Percentiles rank a stretch among this genome's conserved stretches.
phyloP scores from a whole-genome alignment of 768 basidiomycete species.

The Zangia roseola region DNA sequence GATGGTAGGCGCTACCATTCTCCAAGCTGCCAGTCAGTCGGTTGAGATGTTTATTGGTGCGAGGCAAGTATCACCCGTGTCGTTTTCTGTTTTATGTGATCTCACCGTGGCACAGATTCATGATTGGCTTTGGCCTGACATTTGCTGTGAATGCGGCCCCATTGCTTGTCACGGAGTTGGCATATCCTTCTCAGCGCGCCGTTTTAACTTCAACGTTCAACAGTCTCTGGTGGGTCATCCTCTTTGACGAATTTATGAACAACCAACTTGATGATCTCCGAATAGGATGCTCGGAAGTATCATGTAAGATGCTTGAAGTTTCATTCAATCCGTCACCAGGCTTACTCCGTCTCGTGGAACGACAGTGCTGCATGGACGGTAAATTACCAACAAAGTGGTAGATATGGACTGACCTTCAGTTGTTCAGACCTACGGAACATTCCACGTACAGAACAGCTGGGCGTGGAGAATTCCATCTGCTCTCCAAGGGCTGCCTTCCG shows the following conservation, averaged over 20 bases:
- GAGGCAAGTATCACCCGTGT: not conserved
- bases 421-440: slow-evolving; percentile 17
- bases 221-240: slow-evolving; percentile 37
- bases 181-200: slow-evolving; percentile 49
- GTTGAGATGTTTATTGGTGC: slow-evolving; percentile 43
- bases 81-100: too few relatives aligned
- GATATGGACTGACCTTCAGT: too few relatives aligned
- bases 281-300: slow-evolving; percentile 35
- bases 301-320: slow-evolving; percentile 22
- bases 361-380: slow-evolving; percentile 63
- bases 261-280: not conserved
- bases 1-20: slow-evolving; percentile 37
- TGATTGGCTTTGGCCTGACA: slow-evolving; percentile 44
- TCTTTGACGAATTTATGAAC: too few relatives aligned
- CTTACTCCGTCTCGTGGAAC: too few relatives aligned
- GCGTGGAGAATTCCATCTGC: slow-evolving; percentile 21
- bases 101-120: slow-evolving; percentile 18
- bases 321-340: too few relatives aligned
- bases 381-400: not conserved
- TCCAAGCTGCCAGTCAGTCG: slow-evolving; percentile 39
- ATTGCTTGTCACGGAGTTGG: slow-evolving; percentile 50
- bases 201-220: slow-evolving; percentile 45
- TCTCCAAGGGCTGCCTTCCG: slow-evolving; percentile 10
- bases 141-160: slow-evolving; percentile 46
- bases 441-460: slow-evolving; percentile 10